Evolutionary conservation across 176 grass and related monocot genomes (phyloP), one percentile per base, ranked within the genome.

Genomic region (Poa pratensis): DNA sequence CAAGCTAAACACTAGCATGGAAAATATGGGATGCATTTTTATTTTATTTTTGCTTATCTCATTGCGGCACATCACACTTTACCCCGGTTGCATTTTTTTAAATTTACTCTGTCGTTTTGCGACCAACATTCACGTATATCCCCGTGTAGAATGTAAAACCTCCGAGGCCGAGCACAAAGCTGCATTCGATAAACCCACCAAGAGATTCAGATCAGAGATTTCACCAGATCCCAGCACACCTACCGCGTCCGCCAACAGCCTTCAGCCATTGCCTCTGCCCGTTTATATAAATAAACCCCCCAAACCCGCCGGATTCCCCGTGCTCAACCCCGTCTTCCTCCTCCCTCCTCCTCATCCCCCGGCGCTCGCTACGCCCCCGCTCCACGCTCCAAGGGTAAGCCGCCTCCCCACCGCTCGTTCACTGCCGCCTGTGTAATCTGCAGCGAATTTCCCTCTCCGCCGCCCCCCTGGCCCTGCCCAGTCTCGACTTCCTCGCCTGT

Each of bases 331-430:
- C 76, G 55, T 42, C 58, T 72, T 24, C 32, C 46, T 35, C 11
- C 74, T 66, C 28, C 28, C 54, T 16, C 28, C 54, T 16, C 52
- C 19, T 69, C 48, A 0, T 10, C 69, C 37, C 32, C 50, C 73
- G 88, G 54, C 54, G 84, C 26, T 30, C 61, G 24, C 88, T 20
- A 52, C 83, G 53, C 51, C 82, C 9, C 32, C 88, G 9, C 43
- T 45, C 43, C 43, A 11, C 43, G 64, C 55, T 73, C 73, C 88
- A 64, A 73, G 57, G 84, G 88, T 90, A 90, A 90, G 84, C 69
- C 23, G 15, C 49, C 63, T 28, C 62, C 77, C 83, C 83, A 70
- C 83, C 83, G 48, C 77, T 75, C 46, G 1, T 51, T 53, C 69
- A 6, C 37, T 28, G 63, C 63, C 26, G 63, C 40, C 14, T 62